Evolutionary conservation across 2,329 filamentous ascomycete genomes (phyloP).

Genomic region (Fusarium brachygibbosum): DNA sequence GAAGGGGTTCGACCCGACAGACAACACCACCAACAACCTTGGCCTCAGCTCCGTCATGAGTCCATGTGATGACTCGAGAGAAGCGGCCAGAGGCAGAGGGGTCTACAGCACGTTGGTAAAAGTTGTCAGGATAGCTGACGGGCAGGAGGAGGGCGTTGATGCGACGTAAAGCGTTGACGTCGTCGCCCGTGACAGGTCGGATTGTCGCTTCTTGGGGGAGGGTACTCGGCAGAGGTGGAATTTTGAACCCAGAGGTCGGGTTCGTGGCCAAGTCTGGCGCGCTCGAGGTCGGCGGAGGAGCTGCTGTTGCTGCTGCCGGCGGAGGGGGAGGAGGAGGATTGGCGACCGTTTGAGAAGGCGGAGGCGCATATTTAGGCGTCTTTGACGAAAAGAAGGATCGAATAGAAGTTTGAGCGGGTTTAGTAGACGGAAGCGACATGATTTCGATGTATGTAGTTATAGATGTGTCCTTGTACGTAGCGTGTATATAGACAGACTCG

Average conservation of each 20-base stretch:
- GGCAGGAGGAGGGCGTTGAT: conserved; percentile 76
- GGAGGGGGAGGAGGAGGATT: conserved; percentile 39
- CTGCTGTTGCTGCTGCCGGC: conserved; percentile 43
- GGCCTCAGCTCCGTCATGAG: conserved; percentile 57
- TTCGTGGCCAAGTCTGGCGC: conserved; percentile 24
- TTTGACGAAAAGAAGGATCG: conserved; percentile 72
- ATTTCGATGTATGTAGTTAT: conserved; percentile 14
- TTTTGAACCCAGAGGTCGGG: conserved; percentile 35
- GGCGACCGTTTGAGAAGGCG: conserved; percentile 48
- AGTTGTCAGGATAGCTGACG: conserved; percentile 73
- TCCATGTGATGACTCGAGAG: conserved; percentile 72
- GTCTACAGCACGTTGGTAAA: conserved; percentile 70
- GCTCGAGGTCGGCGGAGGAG: conserved; percentile 49
- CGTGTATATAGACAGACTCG: not conserved
- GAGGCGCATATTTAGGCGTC: conserved; percentile 55
- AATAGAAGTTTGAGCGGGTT: conserved; percentile 67
- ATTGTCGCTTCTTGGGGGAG: conserved; percentile 66
- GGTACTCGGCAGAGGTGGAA: conserved; percentile 52
- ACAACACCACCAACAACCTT: conserved; percentile 73
- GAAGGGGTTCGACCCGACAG: conserved; percentile 67
- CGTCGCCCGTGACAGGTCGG: conserved; percentile 62
- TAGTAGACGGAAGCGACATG: conserved; percentile 59
- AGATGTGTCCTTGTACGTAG: conserved; percentile 1
- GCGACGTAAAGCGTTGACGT: conserved; percentile 71
- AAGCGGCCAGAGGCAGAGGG: conserved; percentile 65